These are phyloP conservation scores for Colletotrichum neosansevieriae DNA, from an alignment of 2,329 filamentous ascomycete genomes.

Conservation along the genomic window DNA sequence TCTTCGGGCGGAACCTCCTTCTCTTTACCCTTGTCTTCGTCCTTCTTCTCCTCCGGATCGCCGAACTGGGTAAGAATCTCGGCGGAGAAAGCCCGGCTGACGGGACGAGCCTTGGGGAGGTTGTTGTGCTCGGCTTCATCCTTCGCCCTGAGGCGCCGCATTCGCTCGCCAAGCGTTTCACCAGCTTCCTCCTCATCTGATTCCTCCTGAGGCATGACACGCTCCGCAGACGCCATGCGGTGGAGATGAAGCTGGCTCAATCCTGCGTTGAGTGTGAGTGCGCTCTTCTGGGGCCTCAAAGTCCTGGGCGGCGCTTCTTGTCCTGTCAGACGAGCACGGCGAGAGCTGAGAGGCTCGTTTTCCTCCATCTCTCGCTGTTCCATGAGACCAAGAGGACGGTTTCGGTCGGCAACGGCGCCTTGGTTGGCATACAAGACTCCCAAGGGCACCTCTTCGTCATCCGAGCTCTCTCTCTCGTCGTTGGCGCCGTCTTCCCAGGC, in stretches of 20 bases:
- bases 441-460: slow-evolving; percentile 89
- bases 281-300: slow-evolving; percentile 56
- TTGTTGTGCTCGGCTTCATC: slow-evolving; percentile 59
- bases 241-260: slow-evolving; percentile 44
- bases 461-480: slow-evolving; percentile 58
- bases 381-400: slow-evolving; percentile 79
- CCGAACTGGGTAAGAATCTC: slow-evolving; percentile 77
- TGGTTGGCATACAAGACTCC: slow-evolving; percentile 80
- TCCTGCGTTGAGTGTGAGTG: slow-evolving; percentile 55
- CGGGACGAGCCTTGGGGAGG: slow-evolving; percentile 67
- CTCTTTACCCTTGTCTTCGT: slow-evolving; percentile 47
- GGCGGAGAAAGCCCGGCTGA: slow-evolving; percentile 74
- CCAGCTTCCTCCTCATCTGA: slow-evolving; percentile 61
- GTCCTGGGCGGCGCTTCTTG: slow-evolving; percentile 55
- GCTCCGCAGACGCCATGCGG: slow-evolving; percentile 42
- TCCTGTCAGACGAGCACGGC: slow-evolving; percentile 80
- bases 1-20: slow-evolving; percentile 59
- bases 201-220: slow-evolving; percentile 44
- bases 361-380: slow-evolving; percentile 89
- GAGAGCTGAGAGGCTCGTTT: slow-evolving; percentile 85
- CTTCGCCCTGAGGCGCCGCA: slow-evolving; percentile 72
- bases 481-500: slow-evolving; percentile 84
- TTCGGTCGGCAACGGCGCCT: slow-evolving; percentile 67
- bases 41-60: slow-evolving; percentile 55
- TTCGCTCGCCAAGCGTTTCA: slow-evolving; percentile 76